Conservation (phyloP, 2,329 filamentous ascomycete genomes). For the Davidsoniella neocaledoniae region DNA sequence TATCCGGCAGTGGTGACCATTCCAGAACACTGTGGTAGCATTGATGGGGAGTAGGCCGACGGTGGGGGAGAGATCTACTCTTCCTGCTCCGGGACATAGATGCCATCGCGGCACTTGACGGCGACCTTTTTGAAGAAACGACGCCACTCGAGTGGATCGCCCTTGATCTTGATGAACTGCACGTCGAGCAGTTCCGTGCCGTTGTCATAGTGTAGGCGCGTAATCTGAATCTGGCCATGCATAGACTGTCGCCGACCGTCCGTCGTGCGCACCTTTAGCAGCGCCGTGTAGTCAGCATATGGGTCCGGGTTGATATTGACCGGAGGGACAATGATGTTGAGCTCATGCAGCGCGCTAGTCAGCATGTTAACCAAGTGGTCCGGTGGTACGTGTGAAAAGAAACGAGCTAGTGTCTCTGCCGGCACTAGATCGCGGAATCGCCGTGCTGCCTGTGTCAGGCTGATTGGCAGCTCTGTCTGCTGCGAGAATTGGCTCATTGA, state of each 20-base stretch:
- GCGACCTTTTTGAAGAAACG: conserved; percentile 95
- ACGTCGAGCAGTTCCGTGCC: conserved; percentile 58
- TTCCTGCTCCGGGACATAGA: conserved; percentile 37
- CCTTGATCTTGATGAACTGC: conserved; percentile 84
- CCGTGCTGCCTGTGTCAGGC: conserved; percentile 74
- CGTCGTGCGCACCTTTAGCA: conserved; percentile 56
- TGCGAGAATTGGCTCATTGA: conserved; percentile 73
- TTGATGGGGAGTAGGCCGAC: background rate
- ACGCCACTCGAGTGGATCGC: conserved; percentile 91
- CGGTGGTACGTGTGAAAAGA: conserved; percentile 70
- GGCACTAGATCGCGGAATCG: conserved; percentile 86
- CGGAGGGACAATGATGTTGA: conserved; percentile 60
- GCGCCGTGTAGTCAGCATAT: conserved; percentile 24
- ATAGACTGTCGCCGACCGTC: conserved; percentile 58
- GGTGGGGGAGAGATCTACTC: conserved; percentile 4
- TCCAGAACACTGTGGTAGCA: no score
- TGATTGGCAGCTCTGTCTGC: conserved; percentile 60
- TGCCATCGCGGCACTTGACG: conserved; percentile 68
- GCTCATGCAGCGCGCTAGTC: conserved; percentile 62
- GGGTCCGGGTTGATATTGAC: conserved; percentile 23
- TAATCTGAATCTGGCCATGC: conserved; percentile 59
- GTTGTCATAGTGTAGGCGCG: conserved; percentile 42
- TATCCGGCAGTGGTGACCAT: no score
- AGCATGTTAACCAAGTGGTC: conserved; percentile 64
- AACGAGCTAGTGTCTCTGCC: conserved; percentile 70